Percentiles rank a stretch among this genome's conserved stretches.
Conservation (phyloP, 768 basidiomycete genomes). For the Amanita rimosa region DNA sequence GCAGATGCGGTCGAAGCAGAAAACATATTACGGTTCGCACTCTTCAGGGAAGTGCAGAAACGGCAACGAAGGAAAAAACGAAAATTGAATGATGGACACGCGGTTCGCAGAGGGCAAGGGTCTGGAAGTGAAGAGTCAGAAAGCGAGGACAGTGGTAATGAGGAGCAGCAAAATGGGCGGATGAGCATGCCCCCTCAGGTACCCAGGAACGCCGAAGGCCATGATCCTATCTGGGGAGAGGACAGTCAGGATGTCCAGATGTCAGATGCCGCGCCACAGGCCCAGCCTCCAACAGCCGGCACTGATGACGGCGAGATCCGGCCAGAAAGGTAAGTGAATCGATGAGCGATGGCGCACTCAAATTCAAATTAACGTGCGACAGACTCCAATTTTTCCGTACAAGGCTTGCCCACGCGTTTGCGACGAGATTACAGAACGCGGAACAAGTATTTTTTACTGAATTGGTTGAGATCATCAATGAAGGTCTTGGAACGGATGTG, state of each 20-base stretch:
- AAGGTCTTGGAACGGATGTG: constrained; percentile 51
- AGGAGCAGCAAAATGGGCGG: constrained; percentile 28
- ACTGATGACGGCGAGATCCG: constrained; percentile 32
- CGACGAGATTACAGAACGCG: constrained; percentile 56
- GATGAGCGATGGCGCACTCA: not conserved
- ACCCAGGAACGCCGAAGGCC: constrained; percentile 19
- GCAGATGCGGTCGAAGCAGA: constrained; percentile 85
- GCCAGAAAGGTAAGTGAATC: constrained; percentile 44
- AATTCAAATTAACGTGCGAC: constrained; percentile 6
- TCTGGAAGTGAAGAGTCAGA: constrained; percentile 44
- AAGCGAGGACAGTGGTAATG: constrained; percentile 37
- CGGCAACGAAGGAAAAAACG: constrained; percentile 75
- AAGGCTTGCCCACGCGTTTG: constrained; percentile 63
- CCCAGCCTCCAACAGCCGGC: constrained; percentile 19
- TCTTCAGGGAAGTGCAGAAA: constrained; percentile 95
- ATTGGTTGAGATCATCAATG: constrained; percentile 66
- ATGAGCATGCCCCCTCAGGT: constrained; percentile 37
- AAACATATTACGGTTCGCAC: constrained; percentile 90
- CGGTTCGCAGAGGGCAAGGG: constrained; percentile 31
- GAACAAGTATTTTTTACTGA: constrained; percentile 66
- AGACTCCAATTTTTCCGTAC: constrained; percentile 77
- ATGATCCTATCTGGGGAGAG: constrained; percentile 56
- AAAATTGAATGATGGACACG: constrained; percentile 66
- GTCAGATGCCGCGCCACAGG: constrained; percentile 30
- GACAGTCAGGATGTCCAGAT: constrained; percentile 58